Evolutionary conservation across 371 early-diverging fungal species (phyloP), one percentile per base, ranked within the genome.

Genomic region (Haplosporangium sp.): DNA sequence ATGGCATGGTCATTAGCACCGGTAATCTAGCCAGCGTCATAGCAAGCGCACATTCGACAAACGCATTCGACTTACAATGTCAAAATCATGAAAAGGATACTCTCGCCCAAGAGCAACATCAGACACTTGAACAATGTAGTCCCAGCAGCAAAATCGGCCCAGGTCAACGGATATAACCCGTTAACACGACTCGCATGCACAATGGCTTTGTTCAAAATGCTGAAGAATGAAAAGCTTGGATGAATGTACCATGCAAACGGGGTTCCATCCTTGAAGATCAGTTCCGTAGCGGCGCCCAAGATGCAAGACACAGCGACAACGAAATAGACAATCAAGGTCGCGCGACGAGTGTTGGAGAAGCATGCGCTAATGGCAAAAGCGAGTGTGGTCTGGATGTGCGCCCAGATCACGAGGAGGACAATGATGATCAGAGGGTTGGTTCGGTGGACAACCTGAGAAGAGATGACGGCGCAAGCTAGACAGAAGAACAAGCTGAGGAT

Each of bases 381-480:
- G 9, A 93, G 64, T 0, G 86, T 82, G 37, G 87, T 84, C 65
- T 89, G 89, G 7, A 74, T 72, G 57, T 87, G 76, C 5, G 87
- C 87, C 94, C 93, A 93, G 29, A 91, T 16, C 29, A 92, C 64
- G 13, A 92, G 81, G 21, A 92, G 37, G 29, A 91, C 54, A 4
- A 90, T 59, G 50, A 90, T 73, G 58, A 92, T 82, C 5, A 63
- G 23, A 6, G 85, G 75, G n/a, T 70, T 57, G 6, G 92, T 93
- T 41, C 70, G 69, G 18, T 83, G 82, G 63, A 93, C 91, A 41
- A 93, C 50, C 40, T 86, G 84, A 46, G 92, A 80, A 21, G 73
- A 48, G 65, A 82, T 70, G 8, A 73, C 82, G 10, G 57, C 29
- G 37, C 92, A 92, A 29, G 86, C 58, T 14, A 85, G 53, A 16